phyloP scores from a whole-genome alignment of 495 filamentous ascomycete species.

The Chaetomium cochliodes region DNA sequence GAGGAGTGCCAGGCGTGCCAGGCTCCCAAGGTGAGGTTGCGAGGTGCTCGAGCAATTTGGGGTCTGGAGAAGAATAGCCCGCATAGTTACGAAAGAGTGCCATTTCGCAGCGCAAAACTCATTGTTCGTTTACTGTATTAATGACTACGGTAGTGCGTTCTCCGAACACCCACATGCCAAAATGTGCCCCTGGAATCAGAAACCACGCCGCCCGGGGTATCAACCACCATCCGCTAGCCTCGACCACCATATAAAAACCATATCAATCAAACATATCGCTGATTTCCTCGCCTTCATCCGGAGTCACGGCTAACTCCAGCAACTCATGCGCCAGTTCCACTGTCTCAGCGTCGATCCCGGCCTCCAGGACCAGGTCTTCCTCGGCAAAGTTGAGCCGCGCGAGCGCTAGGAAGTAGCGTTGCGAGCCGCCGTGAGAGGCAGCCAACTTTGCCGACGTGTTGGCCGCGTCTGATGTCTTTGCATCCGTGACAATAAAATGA shows the following conservation, averaged over 20 bases:
- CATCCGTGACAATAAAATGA: constrained; percentile 46
- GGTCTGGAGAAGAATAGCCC: too few species aligned
- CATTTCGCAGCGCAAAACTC: too few species aligned
- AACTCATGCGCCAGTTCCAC: constrained; percentile 49
- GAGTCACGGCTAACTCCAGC: constrained; percentile 47
- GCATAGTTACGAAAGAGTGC: too few species aligned
- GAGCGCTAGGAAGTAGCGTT: constrained; percentile 46
- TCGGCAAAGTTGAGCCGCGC: constrained; percentile 48
- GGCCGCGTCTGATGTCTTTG: constrained; percentile 33
- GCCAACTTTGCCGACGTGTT: constrained; percentile 43
- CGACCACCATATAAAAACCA: not conserved
- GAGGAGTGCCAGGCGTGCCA: too few species aligned
- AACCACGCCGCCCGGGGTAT: not conserved
- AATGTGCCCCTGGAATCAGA: too few species aligned
- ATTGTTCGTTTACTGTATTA: too few species aligned
- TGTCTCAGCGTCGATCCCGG: constrained; percentile 40
- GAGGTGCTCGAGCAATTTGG: too few species aligned
- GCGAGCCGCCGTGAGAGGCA: constrained; percentile 37
- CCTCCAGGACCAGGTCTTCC: constrained; percentile 47
- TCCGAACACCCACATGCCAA: too few species aligned
- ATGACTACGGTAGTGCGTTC: too few species aligned
- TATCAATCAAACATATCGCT: constrained; percentile 39
- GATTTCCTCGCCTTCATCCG: constrained; percentile 45
- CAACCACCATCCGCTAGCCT: not conserved
- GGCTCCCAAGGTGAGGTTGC: too few species aligned